Conservation (phyloP, 2,329 filamentous ascomycete species). For the Penicillium sp. region DNA sequence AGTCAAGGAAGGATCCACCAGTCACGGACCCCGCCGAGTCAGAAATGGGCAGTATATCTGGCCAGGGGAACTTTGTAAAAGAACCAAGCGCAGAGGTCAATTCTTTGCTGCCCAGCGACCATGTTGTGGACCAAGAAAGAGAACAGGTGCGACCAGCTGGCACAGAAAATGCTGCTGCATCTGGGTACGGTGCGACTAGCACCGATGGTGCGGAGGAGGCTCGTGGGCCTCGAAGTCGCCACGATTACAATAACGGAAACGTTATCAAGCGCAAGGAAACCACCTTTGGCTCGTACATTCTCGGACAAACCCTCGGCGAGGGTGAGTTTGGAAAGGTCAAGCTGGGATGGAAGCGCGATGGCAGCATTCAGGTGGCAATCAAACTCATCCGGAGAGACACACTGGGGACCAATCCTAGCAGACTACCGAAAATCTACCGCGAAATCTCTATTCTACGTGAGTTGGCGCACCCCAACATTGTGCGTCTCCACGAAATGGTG, state of each 20-base stretch:
- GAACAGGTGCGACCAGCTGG: constrained; percentile 68
- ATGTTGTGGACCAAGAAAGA: constrained; percentile 68
- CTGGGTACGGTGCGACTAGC: constrained; percentile 41
- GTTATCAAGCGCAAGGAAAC: constrained; percentile 72
- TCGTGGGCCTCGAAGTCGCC: constrained; percentile 45
- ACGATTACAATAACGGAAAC: constrained; percentile 55
- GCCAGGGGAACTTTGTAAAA: constrained; percentile 60
- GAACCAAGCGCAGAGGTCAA: constrained; percentile 79
- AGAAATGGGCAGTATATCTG: constrained; percentile 54
- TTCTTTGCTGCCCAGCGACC: constrained; percentile 72
- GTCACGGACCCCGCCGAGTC: constrained; percentile 32
- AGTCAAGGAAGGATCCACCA: constrained; percentile 27
- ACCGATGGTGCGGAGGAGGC: constrained; percentile 43
- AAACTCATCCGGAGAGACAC: constrained; percentile 94
- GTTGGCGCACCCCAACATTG: constrained; percentile 93
- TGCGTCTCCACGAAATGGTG: constrained; percentile 95
- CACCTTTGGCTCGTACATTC: constrained; percentile 91
- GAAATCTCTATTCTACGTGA: constrained; percentile 89
- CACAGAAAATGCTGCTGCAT: constrained; percentile 25
- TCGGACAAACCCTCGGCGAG: constrained; percentile 94
- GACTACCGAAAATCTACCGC: constrained; percentile 93
- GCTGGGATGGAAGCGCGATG: constrained; percentile 95
- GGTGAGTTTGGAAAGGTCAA: constrained; percentile 99
- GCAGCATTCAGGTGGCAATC: constrained; percentile 91
- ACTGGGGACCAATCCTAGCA: constrained; percentile 80